Evolutionary conservation across 1,284 basidiomycete genomes (phyloP).

Genomic region (Leccinum solheimii): DNA sequence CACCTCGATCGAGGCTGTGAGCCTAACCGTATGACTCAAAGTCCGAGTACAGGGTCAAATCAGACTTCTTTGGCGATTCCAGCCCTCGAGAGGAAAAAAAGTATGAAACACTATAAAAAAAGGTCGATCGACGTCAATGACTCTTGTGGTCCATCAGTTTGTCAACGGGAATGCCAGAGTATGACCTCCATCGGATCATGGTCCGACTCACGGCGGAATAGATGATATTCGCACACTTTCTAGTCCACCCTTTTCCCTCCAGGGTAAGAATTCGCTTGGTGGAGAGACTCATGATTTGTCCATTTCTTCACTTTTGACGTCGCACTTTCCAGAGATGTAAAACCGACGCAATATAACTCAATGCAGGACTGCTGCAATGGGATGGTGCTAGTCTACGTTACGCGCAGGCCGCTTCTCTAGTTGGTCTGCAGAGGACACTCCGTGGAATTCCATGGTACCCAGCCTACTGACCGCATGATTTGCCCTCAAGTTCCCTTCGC

Average conservation of each 20-base stretch:
- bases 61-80: slow-evolving; percentile 11
- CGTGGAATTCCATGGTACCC: slow-evolving; percentile 27
- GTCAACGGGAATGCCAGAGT: slow-evolving; percentile 9
- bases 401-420: slow-evolving; percentile 3
- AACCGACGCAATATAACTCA: neutral
- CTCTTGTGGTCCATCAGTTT: slow-evolving; percentile 15
- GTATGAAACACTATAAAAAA: slow-evolving; percentile 2
- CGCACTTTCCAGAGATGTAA: neutral
- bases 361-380: slow-evolving; percentile 2
- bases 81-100: slow-evolving; percentile 11
- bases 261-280: neutral
- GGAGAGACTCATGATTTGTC: neutral
- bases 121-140: slow-evolving; percentile 8
- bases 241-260: neutral
- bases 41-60: slow-evolving; percentile 12
- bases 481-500: slow-evolving; percentile 12
- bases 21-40: neutral
- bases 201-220: slow-evolving; percentile 12
- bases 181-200: slow-evolving; percentile 10
- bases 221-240: slow-evolving; percentile 3
- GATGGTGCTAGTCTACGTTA: slow-evolving; percentile 4
- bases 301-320: slow-evolving; percentile 3
- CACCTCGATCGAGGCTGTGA: slow-evolving; percentile 13
- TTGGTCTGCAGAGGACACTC: slow-evolving; percentile 10
- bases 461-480: slow-evolving; percentile 16